Base-by-base conservation (phyloP, 192 early-diverging fungal genomes). In the Backusella liffmaniae region DNA sequence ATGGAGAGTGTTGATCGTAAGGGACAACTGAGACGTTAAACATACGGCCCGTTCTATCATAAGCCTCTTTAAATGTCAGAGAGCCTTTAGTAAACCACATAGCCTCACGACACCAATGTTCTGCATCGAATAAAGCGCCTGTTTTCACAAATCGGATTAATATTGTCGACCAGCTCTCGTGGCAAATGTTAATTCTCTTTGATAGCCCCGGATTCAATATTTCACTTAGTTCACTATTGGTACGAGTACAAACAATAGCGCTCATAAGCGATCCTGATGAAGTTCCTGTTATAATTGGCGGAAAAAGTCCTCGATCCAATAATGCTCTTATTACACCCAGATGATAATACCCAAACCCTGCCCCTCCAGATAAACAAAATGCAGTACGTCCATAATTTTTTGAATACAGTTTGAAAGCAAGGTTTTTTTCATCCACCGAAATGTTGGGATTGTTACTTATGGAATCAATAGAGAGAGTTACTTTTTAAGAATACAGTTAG, bases 61-160 rank as follows among this genome's bases (percentile, higher is more conserved):
- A 96, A 1, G 97, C 97, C 81, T 98, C 97, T 56, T 86, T 73
- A 77, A 98, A 98, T 0, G 97, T 98, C 78, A 94, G 76, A 30
- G 90, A 89, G 5, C 94, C 95, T 70, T 86, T 87, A 10, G 90
- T 91, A 49, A 91, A 80, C 87, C 91, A 90, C 70, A 91, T 88
- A 7, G 84, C 83, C 34, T 92, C 88, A 5, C 84, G 79, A 39
- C 88, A 87, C 91, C 91, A 92, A 34, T 90, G 88, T 44, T 86
- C 84, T 8, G 88, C 81, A 71, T 91, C 89, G 73, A 88, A 90
- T 65, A 85, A 66, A 36, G 86, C 80, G 9, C 89, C 89, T 9
- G 84, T 83, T n/a, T 56, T 72, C n/a, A 82, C 68, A 23, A 86
- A 77, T 42, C 85, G 84, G 8, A 16, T 71, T 8, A 77, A n/a